A percentile compares a stretch with the other conserved stretches of the same genome.
Evolutionary conservation across 352 stramenopile genomes (phyloP).

Genomic region (Aphanomyces euteiches): DNA sequence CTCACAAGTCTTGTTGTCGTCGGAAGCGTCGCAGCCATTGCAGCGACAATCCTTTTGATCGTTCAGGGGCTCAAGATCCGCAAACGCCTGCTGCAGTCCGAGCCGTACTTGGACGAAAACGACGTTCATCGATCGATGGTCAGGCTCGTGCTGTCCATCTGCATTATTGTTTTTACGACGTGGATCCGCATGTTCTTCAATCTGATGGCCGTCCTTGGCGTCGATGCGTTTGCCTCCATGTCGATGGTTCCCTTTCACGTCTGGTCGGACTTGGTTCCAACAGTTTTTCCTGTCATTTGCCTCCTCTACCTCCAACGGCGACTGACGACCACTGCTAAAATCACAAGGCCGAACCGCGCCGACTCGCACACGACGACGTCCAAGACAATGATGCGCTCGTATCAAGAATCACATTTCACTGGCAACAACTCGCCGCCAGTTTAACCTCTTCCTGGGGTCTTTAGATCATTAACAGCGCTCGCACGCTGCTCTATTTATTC

Average conservation of each 20-base stretch:
- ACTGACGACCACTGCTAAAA: conserved; percentile 29
- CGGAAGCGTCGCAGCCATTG: conserved; percentile 53
- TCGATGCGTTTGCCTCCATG: conserved; percentile 39
- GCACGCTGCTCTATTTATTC: conserved; percentile 4
- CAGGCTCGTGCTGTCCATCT: conserved; percentile 78
- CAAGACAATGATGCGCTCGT: too few relatives aligned
- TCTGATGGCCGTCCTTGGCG: conserved; percentile 46
- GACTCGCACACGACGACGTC: background rate
- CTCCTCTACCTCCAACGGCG: conserved; percentile 87
- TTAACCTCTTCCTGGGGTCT: background rate
- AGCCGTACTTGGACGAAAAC: conserved; percentile 55
- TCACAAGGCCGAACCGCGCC: background rate
- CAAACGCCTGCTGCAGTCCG: conserved; percentile 61
- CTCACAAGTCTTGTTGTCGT: conserved; percentile 56
- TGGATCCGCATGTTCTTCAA: conserved; percentile 65
- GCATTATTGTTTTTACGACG: conserved; percentile 70
- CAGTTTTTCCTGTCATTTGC: conserved; percentile 83
- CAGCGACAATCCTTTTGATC: conserved; percentile 62
- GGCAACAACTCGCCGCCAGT: too few relatives aligned
- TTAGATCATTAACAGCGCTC: conserved; percentile 28
- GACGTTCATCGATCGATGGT: conserved; percentile 77
- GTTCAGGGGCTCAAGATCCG: conserved; percentile 73
- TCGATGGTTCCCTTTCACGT: conserved; percentile 70
- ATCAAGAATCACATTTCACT: too few relatives aligned
- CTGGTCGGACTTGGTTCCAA: conserved; percentile 70